Conservation (phyloP, 768 basidiomycete species). For the Rhizopogon vulgaris region DNA sequence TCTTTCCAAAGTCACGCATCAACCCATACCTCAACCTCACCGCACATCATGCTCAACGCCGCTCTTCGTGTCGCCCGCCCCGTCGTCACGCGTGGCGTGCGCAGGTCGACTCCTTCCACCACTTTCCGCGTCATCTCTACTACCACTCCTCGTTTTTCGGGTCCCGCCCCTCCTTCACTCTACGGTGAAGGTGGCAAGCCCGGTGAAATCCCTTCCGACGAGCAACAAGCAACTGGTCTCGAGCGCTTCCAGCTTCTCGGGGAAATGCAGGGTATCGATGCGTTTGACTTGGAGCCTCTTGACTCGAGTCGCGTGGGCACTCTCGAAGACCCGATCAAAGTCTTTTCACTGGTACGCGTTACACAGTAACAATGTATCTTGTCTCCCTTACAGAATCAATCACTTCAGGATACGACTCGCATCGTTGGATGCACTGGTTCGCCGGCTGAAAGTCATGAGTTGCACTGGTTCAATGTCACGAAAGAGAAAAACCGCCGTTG, state of each 20-base stretch:
- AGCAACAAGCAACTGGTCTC: constrained; percentile 91
- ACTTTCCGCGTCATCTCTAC: constrained; percentile 54
- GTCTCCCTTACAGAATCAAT: background rate
- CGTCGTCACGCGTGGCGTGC: constrained; percentile 15
- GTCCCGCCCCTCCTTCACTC: constrained; percentile 55
- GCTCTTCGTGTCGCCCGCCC: constrained; percentile 23
- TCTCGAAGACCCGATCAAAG: constrained; percentile 77
- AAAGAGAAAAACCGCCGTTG: constrained; percentile 73
- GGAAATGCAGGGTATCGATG: constrained; percentile 79
- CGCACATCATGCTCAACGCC: constrained; percentile 20
- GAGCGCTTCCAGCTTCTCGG: constrained; percentile 93
- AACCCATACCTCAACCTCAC: constrained; percentile 8
- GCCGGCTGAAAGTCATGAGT: constrained; percentile 93
- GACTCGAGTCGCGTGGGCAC: constrained; percentile 86
- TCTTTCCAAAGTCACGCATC: constrained; percentile 18
- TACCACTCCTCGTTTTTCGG: constrained; percentile 50
- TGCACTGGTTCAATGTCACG: constrained; percentile 73
- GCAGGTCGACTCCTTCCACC: constrained; percentile 14
- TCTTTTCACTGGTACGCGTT: constrained; percentile 75
- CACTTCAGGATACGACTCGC: constrained; percentile 64
- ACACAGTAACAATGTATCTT: background rate
- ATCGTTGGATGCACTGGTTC: constrained; percentile 92
- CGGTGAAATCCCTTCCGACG: constrained; percentile 76
- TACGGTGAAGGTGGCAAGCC: constrained; percentile 67
- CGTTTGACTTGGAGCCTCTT: constrained; percentile 85